phyloP scores from a whole-genome alignment of 139 green algal species.

The Edaphochlamys debaryana region DNA sequence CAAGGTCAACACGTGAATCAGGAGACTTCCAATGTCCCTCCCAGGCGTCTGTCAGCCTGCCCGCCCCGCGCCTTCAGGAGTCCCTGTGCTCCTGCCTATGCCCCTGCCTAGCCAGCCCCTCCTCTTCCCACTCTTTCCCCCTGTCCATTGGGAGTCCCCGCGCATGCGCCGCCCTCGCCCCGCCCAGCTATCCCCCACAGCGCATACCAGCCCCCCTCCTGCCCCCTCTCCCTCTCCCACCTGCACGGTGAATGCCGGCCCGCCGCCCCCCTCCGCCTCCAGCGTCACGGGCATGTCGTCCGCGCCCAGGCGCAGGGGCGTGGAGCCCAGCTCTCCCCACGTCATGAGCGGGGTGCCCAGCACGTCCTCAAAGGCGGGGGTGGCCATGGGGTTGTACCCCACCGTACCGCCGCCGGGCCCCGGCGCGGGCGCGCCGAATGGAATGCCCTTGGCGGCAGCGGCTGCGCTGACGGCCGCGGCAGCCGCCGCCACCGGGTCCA shows the following conservation, averaged over 20 bases:
- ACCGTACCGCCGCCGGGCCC: constrained; percentile 1
- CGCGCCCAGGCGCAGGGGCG: constrained; percentile 74
- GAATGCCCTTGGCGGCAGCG: neutral
- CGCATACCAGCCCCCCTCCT: neutral
- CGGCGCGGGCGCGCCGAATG: constrained; percentile 11
- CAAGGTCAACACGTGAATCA: neutral
- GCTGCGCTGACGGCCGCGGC: neutral
- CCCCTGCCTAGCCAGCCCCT: neutral
- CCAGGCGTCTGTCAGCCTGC: too few species aligned
- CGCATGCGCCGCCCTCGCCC: too few species aligned
- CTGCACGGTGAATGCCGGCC: constrained; percentile 42
- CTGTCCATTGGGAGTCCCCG: too few species aligned
- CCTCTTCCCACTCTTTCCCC: too few species aligned
- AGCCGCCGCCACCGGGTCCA: neutral
- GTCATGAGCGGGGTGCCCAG: constrained; percentile 83
- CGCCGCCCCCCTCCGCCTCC: constrained; percentile 14
- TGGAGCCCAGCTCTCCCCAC: constrained; percentile 87
- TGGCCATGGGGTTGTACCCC: constrained; percentile 49
- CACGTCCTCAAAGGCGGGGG: constrained; percentile 44
- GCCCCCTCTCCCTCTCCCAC: neutral
- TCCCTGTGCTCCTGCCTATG: neutral
- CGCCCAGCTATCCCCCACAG: too few species aligned
- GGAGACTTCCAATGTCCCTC: too few species aligned
- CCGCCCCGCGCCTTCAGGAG: too few species aligned
- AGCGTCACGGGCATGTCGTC: constrained; percentile 35